Base-by-base conservation (phyloP, 148 eudicot species). In the Rheum nobile region DNA sequence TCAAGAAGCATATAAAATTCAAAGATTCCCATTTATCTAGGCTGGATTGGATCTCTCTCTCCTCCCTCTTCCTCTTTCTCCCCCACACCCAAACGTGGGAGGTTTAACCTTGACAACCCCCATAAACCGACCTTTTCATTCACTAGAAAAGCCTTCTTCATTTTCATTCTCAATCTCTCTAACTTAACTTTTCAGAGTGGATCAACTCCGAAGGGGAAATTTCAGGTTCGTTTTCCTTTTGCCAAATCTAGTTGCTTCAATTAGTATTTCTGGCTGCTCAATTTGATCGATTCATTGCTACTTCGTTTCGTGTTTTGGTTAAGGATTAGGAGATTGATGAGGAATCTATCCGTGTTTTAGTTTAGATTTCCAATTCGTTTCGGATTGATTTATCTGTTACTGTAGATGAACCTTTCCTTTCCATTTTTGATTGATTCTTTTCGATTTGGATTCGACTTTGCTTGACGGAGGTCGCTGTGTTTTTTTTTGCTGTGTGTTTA, bases 61-160 rank as follows among this genome's bases (percentile, higher is more conserved):
- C 70, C 41, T 65, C 22, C 22, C 4, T 34, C 70, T 65, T 65
- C 41, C 21, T 32, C 39, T 28, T 28, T 57, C 34, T 57, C 34
- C 26, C 67, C 31, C 67, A 29, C 67, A 26, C 70, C 70, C 38
- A 65, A 65, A 65, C 70, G 70, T 65, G 70, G 70, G 70, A 65
- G 41, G 70, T 31, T 65, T 34, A 65, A 34, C 70, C 70, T 65
- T 65, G 39, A 31, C n/a, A 8, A 11, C 39, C 70, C 69, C 70
- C 70, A 65, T 65, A 65, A 63, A 65, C 70, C 39, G 70, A 65
- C 70, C 70, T 65, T 34, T 31, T 63, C 69, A 6, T 65, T 16
- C 22, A 29, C 24, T 65, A 26, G 34, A 59, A 59, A 59, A 59
- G 9, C 65, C 31, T 26, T 13, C 21, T 16, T 24, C 67, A 3